Base-by-base conservation (phyloP, 129 eudicot species). In the Tagetes erecta region DNA sequence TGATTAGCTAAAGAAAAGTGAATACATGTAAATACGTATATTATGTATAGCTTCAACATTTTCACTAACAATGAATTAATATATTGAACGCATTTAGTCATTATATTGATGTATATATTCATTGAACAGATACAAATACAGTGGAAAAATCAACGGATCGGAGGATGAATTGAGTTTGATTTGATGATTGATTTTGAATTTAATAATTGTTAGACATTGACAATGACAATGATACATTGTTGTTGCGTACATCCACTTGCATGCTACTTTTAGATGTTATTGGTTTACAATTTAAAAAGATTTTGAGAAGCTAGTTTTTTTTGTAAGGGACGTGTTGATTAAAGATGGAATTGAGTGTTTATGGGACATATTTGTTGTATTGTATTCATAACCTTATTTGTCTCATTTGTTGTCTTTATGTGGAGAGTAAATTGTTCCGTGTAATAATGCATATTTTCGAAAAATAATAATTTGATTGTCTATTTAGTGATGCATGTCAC, bases 81-180 rank as follows among this genome's bases (percentile, higher is more conserved):
- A 13, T 52, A 52, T 14, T 52, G 8, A 4, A 52, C 8, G 31
- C 31, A 14, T 14, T 52, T 52, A 14, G 9, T 3, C 8, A 46
- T 57, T 57, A 31, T 1, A 31, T 59, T 8, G 13, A 33, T 2
- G 8, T 31, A 33, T 2, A 6, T 31, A 47, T 46, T 46, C 10
- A 5, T 68, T 33, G 58, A 13, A 46, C 41, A 8, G 11, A 6
- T 44, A 44, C 49, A 44, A 44, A 44, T 44, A 7, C 49, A 44
- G 8, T 44, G 12, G 11, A 67, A 45, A 31, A 10, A 67, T 44
- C 56, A 67, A 44, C 56, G 57, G 72, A 45, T 42, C 56, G 57
- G 72, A 45, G 58, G 50, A 68, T 68, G 36, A 47, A 68, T 50
- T 42, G 13, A 67, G 31, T 46, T 67, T 34, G 53, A 14, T 68